These are phyloP conservation scores for Blastosporella zonata DNA, from an alignment of 1,284 basidiomycete species.

Conservation along the genomic window DNA sequence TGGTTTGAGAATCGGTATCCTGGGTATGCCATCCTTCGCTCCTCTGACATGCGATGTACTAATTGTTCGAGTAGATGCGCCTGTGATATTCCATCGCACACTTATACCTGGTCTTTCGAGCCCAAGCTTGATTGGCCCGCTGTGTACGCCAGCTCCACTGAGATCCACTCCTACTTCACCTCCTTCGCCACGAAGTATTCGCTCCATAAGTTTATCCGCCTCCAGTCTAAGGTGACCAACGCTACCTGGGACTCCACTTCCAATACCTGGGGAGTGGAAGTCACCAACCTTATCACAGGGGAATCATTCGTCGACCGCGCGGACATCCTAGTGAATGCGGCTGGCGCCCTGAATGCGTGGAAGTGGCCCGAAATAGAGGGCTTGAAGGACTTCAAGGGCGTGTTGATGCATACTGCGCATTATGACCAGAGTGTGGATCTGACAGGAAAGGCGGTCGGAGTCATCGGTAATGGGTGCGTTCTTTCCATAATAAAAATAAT, in stretches of 20 bases:
- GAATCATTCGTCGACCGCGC: conserved; percentile 25
- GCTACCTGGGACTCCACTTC: conserved; percentile 30
- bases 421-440: conserved; percentile 42
- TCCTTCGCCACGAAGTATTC: conserved; percentile 27
- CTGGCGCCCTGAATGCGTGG: conserved; percentile 33
- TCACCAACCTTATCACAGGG: conserved; percentile 23
- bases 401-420: conserved; percentile 43
- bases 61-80: conserved; percentile 31
- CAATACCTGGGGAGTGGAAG: conserved; percentile 28
- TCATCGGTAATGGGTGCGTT: conserved; percentile 48
- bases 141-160: conserved; percentile 28
- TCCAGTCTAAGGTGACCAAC: conserved; percentile 27
- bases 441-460: conserved; percentile 40
- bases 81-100: conserved; percentile 30
- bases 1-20: conserved; percentile 30
- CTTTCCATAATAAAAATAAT: background rate
- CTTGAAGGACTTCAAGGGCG: conserved; percentile 39
- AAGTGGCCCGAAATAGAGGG: conserved; percentile 41
- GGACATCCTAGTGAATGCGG: conserved; percentile 32
- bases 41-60: too few species aligned
- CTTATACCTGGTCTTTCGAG: conserved; percentile 31
- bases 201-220: conserved; percentile 29
- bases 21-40: background rate
- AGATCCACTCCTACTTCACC: conserved; percentile 29
- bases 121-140: conserved; percentile 29